Conservation (phyloP, 495 filamentous ascomycete species). For the Tuber indicum region DNA sequence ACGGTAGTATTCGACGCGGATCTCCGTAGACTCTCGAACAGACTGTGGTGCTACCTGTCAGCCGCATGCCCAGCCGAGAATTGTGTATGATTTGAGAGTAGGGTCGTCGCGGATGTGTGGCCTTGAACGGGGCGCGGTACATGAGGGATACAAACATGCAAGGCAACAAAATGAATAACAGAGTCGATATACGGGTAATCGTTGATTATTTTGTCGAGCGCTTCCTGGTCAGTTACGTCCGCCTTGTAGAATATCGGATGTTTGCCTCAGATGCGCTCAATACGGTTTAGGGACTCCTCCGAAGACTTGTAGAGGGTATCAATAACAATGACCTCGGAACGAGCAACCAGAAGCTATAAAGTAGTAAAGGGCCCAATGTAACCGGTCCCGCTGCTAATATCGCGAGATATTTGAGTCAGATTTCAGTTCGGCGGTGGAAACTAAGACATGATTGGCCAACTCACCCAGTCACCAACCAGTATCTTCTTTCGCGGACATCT, state of each 20-base stretch:
- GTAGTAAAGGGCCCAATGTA: conserved; percentile 98
- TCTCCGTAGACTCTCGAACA: conserved; percentile 92
- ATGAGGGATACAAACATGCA: conserved; percentile 63
- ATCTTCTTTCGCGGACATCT: conserved; percentile 58
- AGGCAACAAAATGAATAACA: conserved; percentile 95
- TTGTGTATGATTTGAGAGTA: conserved; percentile 9
- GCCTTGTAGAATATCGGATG: conserved; percentile 75
- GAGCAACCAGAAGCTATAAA: conserved; percentile 82
- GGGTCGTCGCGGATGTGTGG: not conserved
- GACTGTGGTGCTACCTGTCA: conserved; percentile 52
- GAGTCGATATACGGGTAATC: conserved; percentile 90
- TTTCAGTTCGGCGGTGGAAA: conserved; percentile 14
- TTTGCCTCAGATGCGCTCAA: conserved; percentile 88
- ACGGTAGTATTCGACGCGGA: conserved; percentile 93
- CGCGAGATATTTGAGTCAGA: conserved; percentile 15
- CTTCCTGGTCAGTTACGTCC: conserved; percentile 79
- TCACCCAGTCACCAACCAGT: conserved; percentile 85
- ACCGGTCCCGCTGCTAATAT: conserved; percentile 69
- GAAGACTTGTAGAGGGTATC: conserved; percentile 97
- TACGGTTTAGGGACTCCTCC: conserved; percentile 77
- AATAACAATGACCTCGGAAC: conserved; percentile 90
- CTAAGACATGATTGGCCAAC: conserved; percentile 39
- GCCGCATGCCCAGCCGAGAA: not conserved
- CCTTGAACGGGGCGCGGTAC: not conserved
- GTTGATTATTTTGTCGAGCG: conserved; percentile 78